Evolutionary conservation across 257 asterid genomes (phyloP), one percentile per base, ranked within the genome.

Genomic region (Mentha longifolia): DNA sequence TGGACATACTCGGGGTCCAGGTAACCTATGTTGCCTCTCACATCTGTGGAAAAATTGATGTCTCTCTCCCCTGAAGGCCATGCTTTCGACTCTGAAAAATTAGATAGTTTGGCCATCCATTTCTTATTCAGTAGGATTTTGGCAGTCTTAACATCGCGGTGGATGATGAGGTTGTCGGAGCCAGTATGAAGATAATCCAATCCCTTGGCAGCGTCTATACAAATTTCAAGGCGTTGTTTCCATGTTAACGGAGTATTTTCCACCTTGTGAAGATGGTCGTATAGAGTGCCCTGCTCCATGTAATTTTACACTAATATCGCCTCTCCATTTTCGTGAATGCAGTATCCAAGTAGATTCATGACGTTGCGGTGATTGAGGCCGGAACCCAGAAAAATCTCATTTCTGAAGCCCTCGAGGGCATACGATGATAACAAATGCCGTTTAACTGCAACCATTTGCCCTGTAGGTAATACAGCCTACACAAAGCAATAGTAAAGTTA

Each of bases 261-360:
- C 0, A 88, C 20, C 3, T 65, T 68, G 67, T 83, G 77, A 54
- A 85, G 85, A 69, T 83, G 89, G 52, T 79, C 87, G 0, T 81
- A 83, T 5, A 87, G 71, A 0, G 88, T 82, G 33, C 91, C 91
- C 12, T 71, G 75, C 2, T 80, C 52, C 89, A 83, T 87, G 84
- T 83, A 89, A 9, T 87, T 86, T 20, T 87, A 82, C 14, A 89
- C 86, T 65, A 89, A 55, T 64, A 87, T 84, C 96, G 84, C 87
- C 72, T 89, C 95, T 0, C 80, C 79, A 0, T 75, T 66, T 19
- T 84, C 84, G 19, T 82, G 84, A 33, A 33, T 33, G 41, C 89
- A 85, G 42, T 89, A 87, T 16, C 96, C 95, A 1, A 43, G 49
- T 10, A 43, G 49, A 11, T 43, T 43, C 4, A 43, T 11, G 0